Conservation (phyloP, 106 monocot genomes). For the Dendrobium chrysotoxum region DNA sequence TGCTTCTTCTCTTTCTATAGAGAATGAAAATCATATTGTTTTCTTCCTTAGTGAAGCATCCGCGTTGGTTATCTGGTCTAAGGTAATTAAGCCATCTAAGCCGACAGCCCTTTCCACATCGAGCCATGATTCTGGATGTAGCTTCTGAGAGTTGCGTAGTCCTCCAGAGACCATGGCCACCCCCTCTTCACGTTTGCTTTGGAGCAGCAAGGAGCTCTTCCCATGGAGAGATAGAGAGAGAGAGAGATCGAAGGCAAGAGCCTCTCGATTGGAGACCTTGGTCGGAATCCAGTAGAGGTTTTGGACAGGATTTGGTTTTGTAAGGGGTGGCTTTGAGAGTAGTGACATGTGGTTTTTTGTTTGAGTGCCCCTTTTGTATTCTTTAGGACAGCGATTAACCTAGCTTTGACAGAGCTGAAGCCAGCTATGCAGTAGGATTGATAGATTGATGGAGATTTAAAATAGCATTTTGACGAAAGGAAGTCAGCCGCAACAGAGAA, state of each 20-base stretch:
- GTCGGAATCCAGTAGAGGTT: no score
- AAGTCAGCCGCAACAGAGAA: no score
- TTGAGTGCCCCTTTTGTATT: no score
- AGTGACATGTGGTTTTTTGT: no score
- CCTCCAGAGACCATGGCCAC: slow-evolving; percentile 29
- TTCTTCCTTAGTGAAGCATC: slow-evolving; percentile 34
- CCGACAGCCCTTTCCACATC: slow-evolving; percentile 44
- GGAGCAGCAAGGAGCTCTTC: slow-evolving; percentile 28
- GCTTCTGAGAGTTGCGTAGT: slow-evolving; percentile 14
- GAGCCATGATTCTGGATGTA: slow-evolving; percentile 19
- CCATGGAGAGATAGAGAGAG: slow-evolving; percentile 10
- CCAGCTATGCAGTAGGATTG: no score
- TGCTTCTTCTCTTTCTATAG: slow-evolving; percentile 25
- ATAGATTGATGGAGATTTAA: no score
- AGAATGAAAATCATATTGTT: slow-evolving; percentile 31
- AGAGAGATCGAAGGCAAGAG: neutral
- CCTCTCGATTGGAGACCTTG: no score
- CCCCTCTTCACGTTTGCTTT: slow-evolving; percentile 29
- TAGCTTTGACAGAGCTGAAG: no score
- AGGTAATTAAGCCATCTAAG: slow-evolving; percentile 82
- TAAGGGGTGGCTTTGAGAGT: no score
- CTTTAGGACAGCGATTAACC: no score
- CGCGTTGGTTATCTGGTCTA: slow-evolving; percentile 39
- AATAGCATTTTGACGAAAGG: no score
- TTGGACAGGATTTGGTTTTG: no score